These are phyloP conservation scores for Leccinum huronense DNA, from an alignment of 1,284 basidiomycete genomes.

Conservation along the genomic window DNA sequence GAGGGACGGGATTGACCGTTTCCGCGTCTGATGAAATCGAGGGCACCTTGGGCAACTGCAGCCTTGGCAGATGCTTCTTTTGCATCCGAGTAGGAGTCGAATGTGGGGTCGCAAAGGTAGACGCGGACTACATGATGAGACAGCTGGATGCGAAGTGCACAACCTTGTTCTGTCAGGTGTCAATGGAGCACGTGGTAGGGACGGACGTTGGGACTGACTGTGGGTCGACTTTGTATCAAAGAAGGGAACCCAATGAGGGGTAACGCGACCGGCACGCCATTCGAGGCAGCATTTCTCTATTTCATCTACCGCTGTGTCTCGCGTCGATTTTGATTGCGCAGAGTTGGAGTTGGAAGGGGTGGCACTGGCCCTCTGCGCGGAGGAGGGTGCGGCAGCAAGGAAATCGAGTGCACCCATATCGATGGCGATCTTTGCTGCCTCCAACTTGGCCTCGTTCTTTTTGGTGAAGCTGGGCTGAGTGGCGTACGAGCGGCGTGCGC, in stretches of 20 bases:
- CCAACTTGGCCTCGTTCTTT: constrained; percentile 50
- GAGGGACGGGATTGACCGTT: constrained; percentile 44
- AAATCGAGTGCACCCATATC: constrained; percentile 59
- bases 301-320: constrained; percentile 33
- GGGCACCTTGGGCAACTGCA: constrained; percentile 49
- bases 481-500: constrained; percentile 48
- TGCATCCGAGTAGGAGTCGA: constrained; percentile 44
- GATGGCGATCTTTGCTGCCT: constrained; percentile 52
- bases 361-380: not conserved
- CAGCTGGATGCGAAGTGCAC: constrained; percentile 53
- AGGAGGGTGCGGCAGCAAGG: constrained; percentile 32
- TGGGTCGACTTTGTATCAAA: constrained; percentile 44
- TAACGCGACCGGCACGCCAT: constrained; percentile 49
- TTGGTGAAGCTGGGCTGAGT: constrained; percentile 44
- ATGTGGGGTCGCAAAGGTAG: constrained; percentile 49
- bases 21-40: constrained; percentile 56
- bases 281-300: constrained; percentile 52
- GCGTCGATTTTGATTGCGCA: not conserved
- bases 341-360: not conserved
- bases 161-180: constrained; percentile 47
- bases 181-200: not conserved
- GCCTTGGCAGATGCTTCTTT: constrained; percentile 49
- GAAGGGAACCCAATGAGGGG: constrained; percentile 51
- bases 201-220: constrained; percentile 38
- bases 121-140: constrained; percentile 46